A percentile compares a stretch with the other conserved stretches of the same genome.
These are phyloP conservation scores for Dipodascus geniculatus DNA, from an alignment of 805 yeast genomes.

Conservation along the genomic window DNA sequence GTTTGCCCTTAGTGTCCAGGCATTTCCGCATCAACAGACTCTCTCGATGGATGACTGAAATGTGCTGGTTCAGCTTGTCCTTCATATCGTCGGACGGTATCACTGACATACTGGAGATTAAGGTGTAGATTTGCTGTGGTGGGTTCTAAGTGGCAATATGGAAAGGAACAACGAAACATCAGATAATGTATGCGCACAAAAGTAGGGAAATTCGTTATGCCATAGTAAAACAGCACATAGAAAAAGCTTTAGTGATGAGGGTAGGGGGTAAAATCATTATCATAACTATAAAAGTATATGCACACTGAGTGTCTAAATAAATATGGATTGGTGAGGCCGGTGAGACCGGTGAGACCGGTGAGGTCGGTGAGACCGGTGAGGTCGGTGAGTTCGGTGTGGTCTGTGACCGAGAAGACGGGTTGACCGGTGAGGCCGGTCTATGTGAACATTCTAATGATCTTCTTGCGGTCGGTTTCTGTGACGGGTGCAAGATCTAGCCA, in stretches of 20 bases:
- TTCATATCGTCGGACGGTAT: background rate
- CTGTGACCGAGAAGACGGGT: no score
- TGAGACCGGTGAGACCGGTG: no score
- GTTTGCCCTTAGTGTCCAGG: constrained; percentile 51
- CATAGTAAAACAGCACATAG: background rate
- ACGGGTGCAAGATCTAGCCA: background rate
- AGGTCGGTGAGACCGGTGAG: no score
- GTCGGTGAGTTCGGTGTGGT: no score
- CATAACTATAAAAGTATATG: no score
- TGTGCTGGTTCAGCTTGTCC: constrained; percentile 33
- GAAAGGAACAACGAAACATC: background rate
- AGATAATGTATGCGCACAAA: background rate
- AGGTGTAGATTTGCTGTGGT: no score
- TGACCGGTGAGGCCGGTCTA: no score
- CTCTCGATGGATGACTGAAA: constrained; percentile 51
- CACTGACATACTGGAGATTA: background rate
- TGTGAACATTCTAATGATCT: no score
- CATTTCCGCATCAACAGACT: constrained; percentile 65
- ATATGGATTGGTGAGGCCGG: no score
- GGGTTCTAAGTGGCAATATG: background rate
- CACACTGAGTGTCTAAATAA: no score
- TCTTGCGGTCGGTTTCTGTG: background rate
- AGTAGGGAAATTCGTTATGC: background rate
- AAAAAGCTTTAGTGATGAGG: no score
- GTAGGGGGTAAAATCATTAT: no score